Evolutionary conservation across 2,329 filamentous ascomycete genomes (phyloP).

Genomic region (Fusarium pseudocircinatum): DNA sequence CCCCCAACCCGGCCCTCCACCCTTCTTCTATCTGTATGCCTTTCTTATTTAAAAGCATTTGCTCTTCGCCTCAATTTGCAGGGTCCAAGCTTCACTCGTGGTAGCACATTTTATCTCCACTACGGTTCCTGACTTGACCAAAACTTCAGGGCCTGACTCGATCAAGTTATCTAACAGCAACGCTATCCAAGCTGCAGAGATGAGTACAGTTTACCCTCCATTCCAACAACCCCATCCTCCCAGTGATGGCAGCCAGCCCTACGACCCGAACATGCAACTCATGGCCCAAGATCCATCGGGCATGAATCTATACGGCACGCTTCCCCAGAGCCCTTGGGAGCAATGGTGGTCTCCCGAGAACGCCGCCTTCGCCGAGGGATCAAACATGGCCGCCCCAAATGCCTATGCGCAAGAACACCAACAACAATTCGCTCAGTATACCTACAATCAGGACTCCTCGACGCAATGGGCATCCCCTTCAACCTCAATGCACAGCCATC

Average conservation of each 20-base stretch:
- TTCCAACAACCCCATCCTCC: not conserved
- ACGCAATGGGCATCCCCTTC: not conserved
- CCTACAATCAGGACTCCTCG: fast-evolving
- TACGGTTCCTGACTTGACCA: not conserved
- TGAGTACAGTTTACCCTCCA: not conserved
- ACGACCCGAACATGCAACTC: not conserved
- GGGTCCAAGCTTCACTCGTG: not conserved
- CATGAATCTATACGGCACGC: not conserved
- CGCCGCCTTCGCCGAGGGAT: not conserved
- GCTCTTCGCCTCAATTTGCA: not conserved
- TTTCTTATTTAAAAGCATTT: no score
- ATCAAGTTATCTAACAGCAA: not conserved
- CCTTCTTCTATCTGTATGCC: not conserved
- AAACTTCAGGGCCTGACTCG: no score
- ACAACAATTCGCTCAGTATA: not conserved
- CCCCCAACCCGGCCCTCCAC: not conserved
- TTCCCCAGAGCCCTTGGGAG: not conserved
- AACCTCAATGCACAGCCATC: not conserved
- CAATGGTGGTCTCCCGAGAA: not conserved
- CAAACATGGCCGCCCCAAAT: not conserved
- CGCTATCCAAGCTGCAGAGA: not conserved
- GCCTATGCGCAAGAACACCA: not conserved
- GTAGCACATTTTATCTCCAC: not conserved
- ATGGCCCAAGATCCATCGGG: not conserved
- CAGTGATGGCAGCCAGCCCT: not conserved